A percentile compares a stretch with the other conserved stretches of the same genome.
phyloP scores from a whole-genome alignment of 345 rosid species.

The Crucihimalaya himalaica region DNA sequence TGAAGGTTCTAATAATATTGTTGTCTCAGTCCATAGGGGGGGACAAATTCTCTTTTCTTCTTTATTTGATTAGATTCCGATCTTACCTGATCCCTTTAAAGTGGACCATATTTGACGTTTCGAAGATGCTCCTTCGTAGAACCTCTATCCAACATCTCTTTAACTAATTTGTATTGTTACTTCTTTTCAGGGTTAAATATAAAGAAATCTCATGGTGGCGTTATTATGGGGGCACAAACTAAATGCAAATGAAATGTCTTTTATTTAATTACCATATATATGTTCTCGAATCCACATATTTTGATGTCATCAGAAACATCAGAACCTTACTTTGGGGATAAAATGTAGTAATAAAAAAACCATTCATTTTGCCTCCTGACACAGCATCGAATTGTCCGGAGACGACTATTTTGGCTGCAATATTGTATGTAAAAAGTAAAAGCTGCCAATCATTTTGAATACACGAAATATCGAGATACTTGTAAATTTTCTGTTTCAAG shows the following conservation, averaged over 20 bases:
- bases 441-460: slow-evolving; percentile 8
- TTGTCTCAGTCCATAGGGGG: slow-evolving; percentile 9
- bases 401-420: slow-evolving; percentile 24
- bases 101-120: slow-evolving; percentile 37
- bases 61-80: slow-evolving; percentile 33
- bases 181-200: neutral
- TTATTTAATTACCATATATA: slow-evolving; percentile 3
- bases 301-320: slow-evolving; percentile 36
- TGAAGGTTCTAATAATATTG: neutral
- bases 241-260: slow-evolving; percentile 13
- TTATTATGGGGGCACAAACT: neutral
- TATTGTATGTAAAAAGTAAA: slow-evolving; percentile 23
- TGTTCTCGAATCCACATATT: slow-evolving; percentile 34
- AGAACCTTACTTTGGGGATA: slow-evolving; percentile 1
- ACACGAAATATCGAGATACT: neutral
- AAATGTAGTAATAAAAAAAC: neutral
- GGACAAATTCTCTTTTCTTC: slow-evolving; percentile 31
- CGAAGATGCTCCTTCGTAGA: slow-evolving; percentile 28
- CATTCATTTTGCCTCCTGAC: slow-evolving; percentile 3
- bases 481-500: neutral
- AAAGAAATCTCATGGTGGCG: slow-evolving; percentile 15
- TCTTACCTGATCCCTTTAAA: slow-evolving; percentile 36
- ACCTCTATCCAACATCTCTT: slow-evolving; percentile 13
- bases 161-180: slow-evolving; percentile 17
- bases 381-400: slow-evolving; percentile 7